Percentiles rank a stretch among this genome's conserved stretches.
Evolutionary conservation across 192 early-diverging fungal species (phyloP).

Genomic region (Entomortierella chlamydospora): DNA sequence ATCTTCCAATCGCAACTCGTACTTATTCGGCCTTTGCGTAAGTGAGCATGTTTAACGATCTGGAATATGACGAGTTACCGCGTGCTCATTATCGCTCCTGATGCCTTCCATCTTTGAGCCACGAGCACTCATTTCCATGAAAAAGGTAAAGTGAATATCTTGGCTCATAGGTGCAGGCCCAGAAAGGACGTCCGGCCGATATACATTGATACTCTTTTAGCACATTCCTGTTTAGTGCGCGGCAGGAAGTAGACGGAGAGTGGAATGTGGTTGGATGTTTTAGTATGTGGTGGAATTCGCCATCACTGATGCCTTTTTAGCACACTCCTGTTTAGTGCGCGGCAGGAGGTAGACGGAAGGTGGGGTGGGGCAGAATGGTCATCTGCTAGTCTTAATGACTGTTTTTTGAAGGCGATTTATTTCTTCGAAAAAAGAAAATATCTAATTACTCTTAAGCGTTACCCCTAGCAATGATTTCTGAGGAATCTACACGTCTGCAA

Average conservation of each 20-base stretch:
- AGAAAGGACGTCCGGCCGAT: constrained; percentile 20
- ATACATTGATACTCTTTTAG: constrained; percentile 36
- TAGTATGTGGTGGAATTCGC: constrained; percentile 25
- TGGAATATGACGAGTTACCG: no score
- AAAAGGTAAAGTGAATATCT: no score
- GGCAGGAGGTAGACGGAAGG: constrained; percentile 34
- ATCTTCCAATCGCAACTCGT: no score
- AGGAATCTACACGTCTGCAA: background rate
- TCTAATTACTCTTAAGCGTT: background rate
- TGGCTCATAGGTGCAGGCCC: no score
- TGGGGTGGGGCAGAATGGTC: constrained; percentile 26
- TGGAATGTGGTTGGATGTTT: constrained; percentile 21
- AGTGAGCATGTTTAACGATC: no score
- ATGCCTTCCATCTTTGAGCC: no score
- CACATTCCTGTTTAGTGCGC: constrained; percentile 17
- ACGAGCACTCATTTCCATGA: no score
- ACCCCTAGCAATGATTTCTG: constrained; percentile 12
- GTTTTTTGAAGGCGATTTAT: background rate
- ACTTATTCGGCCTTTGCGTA: no score
- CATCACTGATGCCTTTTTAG: constrained; percentile 36
- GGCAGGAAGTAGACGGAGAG: constrained; percentile 32
- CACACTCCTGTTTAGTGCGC: constrained; percentile 17
- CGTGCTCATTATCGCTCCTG: no score
- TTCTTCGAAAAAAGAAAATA: background rate
- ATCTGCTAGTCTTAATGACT: constrained; percentile 10